Conservation (phyloP, 192 early-diverging fungal species). For the Backusella sp. region DNA sequence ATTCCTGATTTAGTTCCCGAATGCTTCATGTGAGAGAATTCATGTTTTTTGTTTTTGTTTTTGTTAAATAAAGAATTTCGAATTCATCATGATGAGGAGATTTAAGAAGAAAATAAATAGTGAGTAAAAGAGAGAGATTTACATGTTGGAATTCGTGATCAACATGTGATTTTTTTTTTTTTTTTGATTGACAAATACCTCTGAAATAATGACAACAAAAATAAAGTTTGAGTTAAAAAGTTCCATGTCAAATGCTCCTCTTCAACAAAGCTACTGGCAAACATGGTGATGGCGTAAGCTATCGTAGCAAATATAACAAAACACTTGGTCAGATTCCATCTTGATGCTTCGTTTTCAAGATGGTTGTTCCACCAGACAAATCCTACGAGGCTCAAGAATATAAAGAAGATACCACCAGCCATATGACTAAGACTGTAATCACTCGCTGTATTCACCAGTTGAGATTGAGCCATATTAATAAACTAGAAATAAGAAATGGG, state of each 20-base stretch:
- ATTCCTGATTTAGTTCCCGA: not conserved
- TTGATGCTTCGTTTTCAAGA: not conserved
- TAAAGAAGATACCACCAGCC: conserved; percentile 18
- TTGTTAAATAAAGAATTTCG: not conserved
- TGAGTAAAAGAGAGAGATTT: not conserved
- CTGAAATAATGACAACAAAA: conserved; percentile 39
- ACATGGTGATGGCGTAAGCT: conserved; percentile 54
- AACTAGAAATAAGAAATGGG: conserved; percentile 12
- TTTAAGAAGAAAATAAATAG: not conserved
- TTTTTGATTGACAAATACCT: conserved; percentile 29
- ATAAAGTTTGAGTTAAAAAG: conserved; percentile 66
- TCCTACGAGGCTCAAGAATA: not conserved
- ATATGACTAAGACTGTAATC: conserved; percentile 31
- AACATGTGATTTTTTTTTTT: not conserved
- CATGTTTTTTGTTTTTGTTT: not conserved
- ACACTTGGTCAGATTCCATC: not conserved
- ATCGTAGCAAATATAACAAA: conserved; percentile 29
- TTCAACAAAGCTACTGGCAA: conserved; percentile 71
- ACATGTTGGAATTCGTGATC: not conserved
- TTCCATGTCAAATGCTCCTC: conserved; percentile 79
- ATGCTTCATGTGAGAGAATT: conserved; percentile 1
- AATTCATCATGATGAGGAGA: not conserved
- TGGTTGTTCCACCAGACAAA: not conserved
- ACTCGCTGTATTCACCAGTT: conserved; percentile 25
- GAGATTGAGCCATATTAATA: conserved; percentile 20